These are phyloP conservation scores for Papiliotrema fonsecae DNA, from an alignment of 1,284 basidiomycete genomes.

Conservation along the genomic window DNA sequence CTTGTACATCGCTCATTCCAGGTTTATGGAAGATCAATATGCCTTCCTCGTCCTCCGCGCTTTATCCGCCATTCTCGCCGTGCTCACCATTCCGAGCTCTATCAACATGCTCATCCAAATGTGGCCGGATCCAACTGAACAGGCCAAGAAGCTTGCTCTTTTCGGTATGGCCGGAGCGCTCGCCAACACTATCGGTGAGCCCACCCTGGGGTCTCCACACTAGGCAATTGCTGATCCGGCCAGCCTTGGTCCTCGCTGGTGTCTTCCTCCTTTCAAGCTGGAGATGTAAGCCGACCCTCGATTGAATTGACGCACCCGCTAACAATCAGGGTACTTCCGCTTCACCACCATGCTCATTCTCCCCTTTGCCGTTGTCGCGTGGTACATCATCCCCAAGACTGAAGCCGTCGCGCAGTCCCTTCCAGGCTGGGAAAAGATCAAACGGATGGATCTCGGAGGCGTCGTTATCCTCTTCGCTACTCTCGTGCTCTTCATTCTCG, in stretches of 20 bases:
- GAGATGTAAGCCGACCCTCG: conserved; percentile 10
- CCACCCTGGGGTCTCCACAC: not conserved
- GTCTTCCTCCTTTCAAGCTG: conserved; percentile 40
- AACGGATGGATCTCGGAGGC: conserved; percentile 45
- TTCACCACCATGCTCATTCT: conserved; percentile 38
- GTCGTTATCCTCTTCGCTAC: conserved; percentile 33
- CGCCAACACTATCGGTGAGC: conserved; percentile 29
- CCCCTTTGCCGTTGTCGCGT: conserved; percentile 32
- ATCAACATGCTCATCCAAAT: conserved; percentile 46
- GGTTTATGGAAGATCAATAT: conserved; percentile 41
- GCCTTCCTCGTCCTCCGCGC: conserved; percentile 45
- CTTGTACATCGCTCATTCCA: not conserved
- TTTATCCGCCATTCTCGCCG: conserved; percentile 38
- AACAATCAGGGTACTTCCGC: conserved; percentile 49
- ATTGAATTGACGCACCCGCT: not conserved
- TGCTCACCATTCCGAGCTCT: conserved; percentile 40
- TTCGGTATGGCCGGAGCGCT: conserved; percentile 43
- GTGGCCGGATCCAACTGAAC: conserved; percentile 37
- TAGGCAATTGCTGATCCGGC: conserved; percentile 25
- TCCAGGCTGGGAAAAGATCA: conserved; percentile 35
- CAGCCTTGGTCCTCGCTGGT: conserved; percentile 39
- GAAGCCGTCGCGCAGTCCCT: conserved; percentile 38
- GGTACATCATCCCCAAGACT: conserved; percentile 38
- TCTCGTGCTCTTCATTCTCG: conserved; percentile 44
- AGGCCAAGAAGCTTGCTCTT: conserved; percentile 39